Percentiles rank a stretch among this genome's conserved stretches.
Conservation (phyloP, 331 rosid species). For the Rhamnella rubrinervis region DNA sequence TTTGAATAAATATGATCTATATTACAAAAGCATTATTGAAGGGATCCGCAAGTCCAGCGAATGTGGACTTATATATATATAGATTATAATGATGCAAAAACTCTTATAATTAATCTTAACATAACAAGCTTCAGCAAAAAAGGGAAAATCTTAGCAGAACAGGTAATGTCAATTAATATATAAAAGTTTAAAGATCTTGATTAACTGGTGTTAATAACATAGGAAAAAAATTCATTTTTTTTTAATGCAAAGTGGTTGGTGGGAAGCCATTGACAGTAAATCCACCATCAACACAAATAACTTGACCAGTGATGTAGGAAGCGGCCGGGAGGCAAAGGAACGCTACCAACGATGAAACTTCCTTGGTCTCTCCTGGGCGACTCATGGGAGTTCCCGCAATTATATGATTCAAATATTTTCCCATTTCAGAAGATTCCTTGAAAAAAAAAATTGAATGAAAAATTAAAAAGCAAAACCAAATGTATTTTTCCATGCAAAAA, state of each 20-base stretch:
- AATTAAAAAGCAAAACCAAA: not conserved
- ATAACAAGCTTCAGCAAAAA: too few relatives aligned
- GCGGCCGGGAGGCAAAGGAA: slow-evolving; percentile 38
- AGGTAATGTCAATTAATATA: too few relatives aligned
- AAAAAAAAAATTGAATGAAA: not conserved
- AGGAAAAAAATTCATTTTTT: slow-evolving; percentile 5
- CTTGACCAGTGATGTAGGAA: slow-evolving; percentile 26
- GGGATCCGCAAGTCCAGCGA: too few relatives aligned
- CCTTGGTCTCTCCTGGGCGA: slow-evolving; percentile 23
- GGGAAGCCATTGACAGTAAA: slow-evolving; percentile 17
- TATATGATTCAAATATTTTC: not conserved
- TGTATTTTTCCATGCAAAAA: too few relatives aligned
- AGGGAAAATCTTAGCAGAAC: too few relatives aligned
- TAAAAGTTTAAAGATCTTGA: too few relatives aligned
- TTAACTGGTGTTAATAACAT: too few relatives aligned
- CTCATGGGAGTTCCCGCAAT: slow-evolving; percentile 23
- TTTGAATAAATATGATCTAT: too few relatives aligned
- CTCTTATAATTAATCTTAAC: too few relatives aligned
- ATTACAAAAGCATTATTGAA: too few relatives aligned
- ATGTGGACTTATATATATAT: too few relatives aligned
- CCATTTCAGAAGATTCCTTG: not conserved
- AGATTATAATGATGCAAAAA: too few relatives aligned
- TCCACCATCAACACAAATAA: slow-evolving; percentile 27
- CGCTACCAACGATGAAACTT: slow-evolving; percentile 29
- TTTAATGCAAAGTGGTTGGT: not conserved